phyloP scores from a whole-genome alignment of 2,329 filamentous ascomycete genomes.

The Hypoxylon rubiginosum region DNA sequence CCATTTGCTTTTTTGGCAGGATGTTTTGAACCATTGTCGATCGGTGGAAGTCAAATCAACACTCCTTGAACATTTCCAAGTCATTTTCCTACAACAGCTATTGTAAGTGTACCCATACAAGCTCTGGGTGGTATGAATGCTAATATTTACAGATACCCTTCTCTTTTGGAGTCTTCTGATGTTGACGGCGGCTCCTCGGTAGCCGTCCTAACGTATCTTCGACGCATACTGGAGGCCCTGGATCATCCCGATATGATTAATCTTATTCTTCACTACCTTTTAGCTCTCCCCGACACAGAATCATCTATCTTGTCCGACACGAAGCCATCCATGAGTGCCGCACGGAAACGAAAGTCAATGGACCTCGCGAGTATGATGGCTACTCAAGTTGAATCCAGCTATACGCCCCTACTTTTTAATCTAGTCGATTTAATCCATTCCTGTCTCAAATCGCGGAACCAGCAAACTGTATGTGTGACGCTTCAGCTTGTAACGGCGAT shows the following conservation, averaged over 20 bases:
- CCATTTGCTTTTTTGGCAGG: slow-evolving; percentile 97
- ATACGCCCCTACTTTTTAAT: slow-evolving; percentile 90
- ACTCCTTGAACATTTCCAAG: slow-evolving; percentile 94
- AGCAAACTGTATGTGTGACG: slow-evolving; percentile 90
- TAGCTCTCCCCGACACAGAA: slow-evolving; percentile 78
- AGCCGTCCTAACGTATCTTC: slow-evolving; percentile 92
- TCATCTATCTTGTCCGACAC: slow-evolving; percentile 54
- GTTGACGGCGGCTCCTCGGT: slow-evolving; percentile 97
- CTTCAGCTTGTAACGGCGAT: slow-evolving; percentile 89
- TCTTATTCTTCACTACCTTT: slow-evolving; percentile 90
- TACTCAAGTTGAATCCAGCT: slow-evolving; percentile 77
- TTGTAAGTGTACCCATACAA: slow-evolving; percentile 68
- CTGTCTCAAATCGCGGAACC: slow-evolving; percentile 84
- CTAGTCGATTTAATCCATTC: slow-evolving; percentile 90
- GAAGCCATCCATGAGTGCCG: slow-evolving; percentile 72
- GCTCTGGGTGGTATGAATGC: slow-evolving; percentile 1
- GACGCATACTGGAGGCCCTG: slow-evolving; percentile 88
- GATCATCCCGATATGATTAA: slow-evolving; percentile 96
- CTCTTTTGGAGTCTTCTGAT: slow-evolving; percentile 94
- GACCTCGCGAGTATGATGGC: slow-evolving; percentile 86
- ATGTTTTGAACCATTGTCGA: slow-evolving; percentile 94
- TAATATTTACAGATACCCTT: slow-evolving; percentile 79
- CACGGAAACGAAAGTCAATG: slow-evolving; percentile 88
- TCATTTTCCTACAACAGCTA: slow-evolving; percentile 94
- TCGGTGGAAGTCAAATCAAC: slow-evolving; percentile 94